phyloP scores from a whole-genome alignment of 306 rosid species.

The Cicer chorassanicum region DNA sequence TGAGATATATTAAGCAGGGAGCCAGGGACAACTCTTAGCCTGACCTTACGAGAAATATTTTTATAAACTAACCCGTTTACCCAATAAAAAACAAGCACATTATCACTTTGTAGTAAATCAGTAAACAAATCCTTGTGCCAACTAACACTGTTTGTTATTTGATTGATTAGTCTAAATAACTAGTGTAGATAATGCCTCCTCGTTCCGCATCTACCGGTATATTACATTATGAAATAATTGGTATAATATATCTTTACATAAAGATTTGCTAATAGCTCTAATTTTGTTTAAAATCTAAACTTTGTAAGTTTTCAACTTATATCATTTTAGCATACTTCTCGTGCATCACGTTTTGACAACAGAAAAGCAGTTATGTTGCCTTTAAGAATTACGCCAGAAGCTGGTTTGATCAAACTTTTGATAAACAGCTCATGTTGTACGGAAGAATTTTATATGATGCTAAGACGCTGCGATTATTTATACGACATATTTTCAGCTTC shows the following conservation, averaged over 20 bases:
- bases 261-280: slow-evolving; percentile 9
- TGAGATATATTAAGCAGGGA: slow-evolving; percentile 18
- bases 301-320: slow-evolving; percentile 23
- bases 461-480: slow-evolving; percentile 13
- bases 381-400: slow-evolving; percentile 19
- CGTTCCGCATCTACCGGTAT: background rate
- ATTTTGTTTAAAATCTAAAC: slow-evolving; percentile 11
- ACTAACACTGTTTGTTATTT: background rate
- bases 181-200: background rate
- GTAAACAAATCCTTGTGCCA: slow-evolving; percentile 15
- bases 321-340: slow-evolving; percentile 25
- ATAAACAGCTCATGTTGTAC: slow-evolving; percentile 21
- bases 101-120: slow-evolving; percentile 7
- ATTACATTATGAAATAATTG: slow-evolving; percentile 11
- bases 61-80: slow-evolving; percentile 9
- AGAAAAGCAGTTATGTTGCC: slow-evolving; percentile 31
- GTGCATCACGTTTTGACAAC: slow-evolving; percentile 22
- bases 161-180: slow-evolving; percentile 13
- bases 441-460: slow-evolving; percentile 18
- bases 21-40: slow-evolving; percentile 22
- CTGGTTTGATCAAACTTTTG: background rate
- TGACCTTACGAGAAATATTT: background rate
- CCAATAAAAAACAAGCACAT: slow-evolving; percentile 12
- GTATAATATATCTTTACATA: background rate
- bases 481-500: slow-evolving; percentile 15